Percentiles rank a stretch among this genome's conserved stretches.
Evolutionary conservation across 805 yeast species (phyloP).

Genomic region (Lipomyces sp.): DNA sequence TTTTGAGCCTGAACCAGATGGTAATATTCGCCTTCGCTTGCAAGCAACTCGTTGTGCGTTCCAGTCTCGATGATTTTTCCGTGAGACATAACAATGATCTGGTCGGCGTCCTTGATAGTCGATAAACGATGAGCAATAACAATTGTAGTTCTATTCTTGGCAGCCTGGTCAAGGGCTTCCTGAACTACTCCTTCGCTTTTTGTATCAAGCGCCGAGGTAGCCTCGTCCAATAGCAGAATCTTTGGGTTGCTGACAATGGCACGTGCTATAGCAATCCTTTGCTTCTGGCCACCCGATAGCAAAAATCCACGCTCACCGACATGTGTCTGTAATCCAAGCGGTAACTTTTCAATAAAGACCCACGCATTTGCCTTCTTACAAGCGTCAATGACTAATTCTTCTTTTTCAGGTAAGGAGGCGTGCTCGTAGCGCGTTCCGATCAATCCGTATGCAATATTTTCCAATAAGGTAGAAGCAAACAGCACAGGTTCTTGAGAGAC

Average conservation of each 20-base stretch:
- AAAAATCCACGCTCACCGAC: conserved; percentile 58
- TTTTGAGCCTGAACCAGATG: conserved; percentile 34
- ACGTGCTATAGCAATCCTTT: conserved; percentile 62
- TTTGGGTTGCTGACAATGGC: conserved; percentile 55
- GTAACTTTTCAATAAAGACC: conserved; percentile 49
- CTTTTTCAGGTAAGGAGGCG: conserved; percentile 41
- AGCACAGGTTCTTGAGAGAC: conserved; percentile 58
- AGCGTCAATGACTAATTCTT: conserved; percentile 43
- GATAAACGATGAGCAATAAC: conserved; percentile 54
- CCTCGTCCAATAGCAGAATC: conserved; percentile 59
- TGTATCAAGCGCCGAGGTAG: conserved; percentile 64
- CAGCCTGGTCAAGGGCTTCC: conserved; percentile 44
- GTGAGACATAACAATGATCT: conserved; percentile 45
- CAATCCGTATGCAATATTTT: conserved; percentile 76
- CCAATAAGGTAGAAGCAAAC: conserved; percentile 76
- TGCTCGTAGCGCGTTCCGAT: conserved; percentile 34
- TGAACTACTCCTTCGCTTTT: conserved; percentile 59
- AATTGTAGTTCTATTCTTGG: conserved; percentile 44
- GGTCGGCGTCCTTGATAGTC: conserved; percentile 49
- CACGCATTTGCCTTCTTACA: conserved; percentile 52
- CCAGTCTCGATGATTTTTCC: conserved; percentile 48
- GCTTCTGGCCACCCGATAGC: conserved; percentile 66
- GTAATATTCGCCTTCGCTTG: conserved; percentile 29
- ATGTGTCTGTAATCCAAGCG: conserved; percentile 48
- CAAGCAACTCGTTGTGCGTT: conserved; percentile 37